These are phyloP conservation scores for Saccharomycopsis oosterbeekiorum DNA, from an alignment of 805 yeast species.

Conservation along the genomic window DNA sequence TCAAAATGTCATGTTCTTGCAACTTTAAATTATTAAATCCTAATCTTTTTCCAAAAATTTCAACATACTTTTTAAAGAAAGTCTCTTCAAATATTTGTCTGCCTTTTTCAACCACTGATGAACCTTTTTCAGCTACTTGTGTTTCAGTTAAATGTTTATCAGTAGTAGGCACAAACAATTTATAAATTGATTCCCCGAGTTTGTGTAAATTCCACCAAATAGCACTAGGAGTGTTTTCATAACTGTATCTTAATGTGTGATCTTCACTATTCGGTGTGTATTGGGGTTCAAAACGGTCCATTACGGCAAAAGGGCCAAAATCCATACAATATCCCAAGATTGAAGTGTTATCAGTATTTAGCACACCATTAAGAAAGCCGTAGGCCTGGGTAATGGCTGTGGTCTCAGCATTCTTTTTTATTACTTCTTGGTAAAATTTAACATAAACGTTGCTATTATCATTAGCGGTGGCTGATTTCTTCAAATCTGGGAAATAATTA, in stretches of 20 bases:
- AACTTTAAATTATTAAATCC: slow-evolving; percentile 45
- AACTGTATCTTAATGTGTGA: slow-evolving; percentile 57
- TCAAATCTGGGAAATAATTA: slow-evolving; percentile 32
- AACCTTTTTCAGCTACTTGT: slow-evolving; percentile 49
- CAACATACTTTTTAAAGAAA: slow-evolving; percentile 50
- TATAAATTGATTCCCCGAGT: slow-evolving; percentile 76
- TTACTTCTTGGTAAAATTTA: slow-evolving; percentile 58
- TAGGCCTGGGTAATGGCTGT: slow-evolving; percentile 85
- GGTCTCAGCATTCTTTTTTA: slow-evolving; percentile 62
- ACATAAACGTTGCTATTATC: slow-evolving; percentile 36
- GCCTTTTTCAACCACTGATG: slow-evolving; percentile 49
- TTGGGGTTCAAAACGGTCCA: slow-evolving; percentile 74
- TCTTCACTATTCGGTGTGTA: slow-evolving; percentile 92
- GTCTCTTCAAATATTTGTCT: slow-evolving; percentile 56
- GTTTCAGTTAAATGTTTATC: slow-evolving; percentile 41
- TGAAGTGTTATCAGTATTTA: slow-evolving; percentile 91
- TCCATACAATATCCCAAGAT: slow-evolving; percentile 83
- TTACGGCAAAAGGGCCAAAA: slow-evolving; percentile 88
- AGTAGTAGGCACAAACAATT: slow-evolving; percentile 66
- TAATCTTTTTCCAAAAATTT: slow-evolving; percentile 50
- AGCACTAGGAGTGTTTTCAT: slow-evolving; percentile 73
- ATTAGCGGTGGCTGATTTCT: not conserved
- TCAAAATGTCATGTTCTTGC: slow-evolving; percentile 32
- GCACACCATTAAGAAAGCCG: slow-evolving; percentile 89
- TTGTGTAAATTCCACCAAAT: slow-evolving; percentile 91